Evolutionary conservation across 768 basidiomycete species (phyloP), one percentile per base, ranked within the genome.

Genomic region (Rhizopogon rudus): DNA sequence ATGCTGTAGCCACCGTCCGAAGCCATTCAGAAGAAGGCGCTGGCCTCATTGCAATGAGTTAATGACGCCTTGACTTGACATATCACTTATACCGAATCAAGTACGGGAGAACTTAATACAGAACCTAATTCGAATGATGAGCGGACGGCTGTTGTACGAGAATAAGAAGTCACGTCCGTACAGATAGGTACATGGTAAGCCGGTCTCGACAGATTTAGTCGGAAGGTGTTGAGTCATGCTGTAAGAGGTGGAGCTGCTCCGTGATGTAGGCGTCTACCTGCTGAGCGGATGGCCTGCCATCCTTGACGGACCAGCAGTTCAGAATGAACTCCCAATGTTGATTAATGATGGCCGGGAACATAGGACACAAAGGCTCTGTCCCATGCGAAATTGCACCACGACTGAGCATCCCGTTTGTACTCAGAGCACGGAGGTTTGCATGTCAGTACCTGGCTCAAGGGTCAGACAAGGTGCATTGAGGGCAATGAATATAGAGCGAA

Each of bases 211-310:
- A 14, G 4, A 48, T 35, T 33, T 22, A 37, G 5, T 37, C 20
- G 13, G 20, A 9, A 37, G 17, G 14, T 35, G 33, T 9, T 16
- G 14, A 9, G 14, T 35, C 20, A 16, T 37, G 33, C 14, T 49
- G 46, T 35, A 37, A 49, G 33, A 22, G 6, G 20, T 37, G 4
- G 20, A 49, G 46, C 20, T 49, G 46, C 20, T 3, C 33, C 61
- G 53, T 71, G 69, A 57, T 62, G 16, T 69, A 55, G 10, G 68
- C 70, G 16, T 70, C 72, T 17, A 75, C 48, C 14, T 50, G 17
- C 44, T 54, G 44, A 7, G 28, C 42, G 1, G 41, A 46, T 52
- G 51, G 39, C 16, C 39, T 40, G 28, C 42, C 13, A 25, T 42
- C 51, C 28, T 49, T 37, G 45, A 71, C 68, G 13, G 60, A 63